Evolutionary conservation across 176 grass and related monocot species (phyloP).

Genomic region (Hsuehochloa calcarea): DNA sequence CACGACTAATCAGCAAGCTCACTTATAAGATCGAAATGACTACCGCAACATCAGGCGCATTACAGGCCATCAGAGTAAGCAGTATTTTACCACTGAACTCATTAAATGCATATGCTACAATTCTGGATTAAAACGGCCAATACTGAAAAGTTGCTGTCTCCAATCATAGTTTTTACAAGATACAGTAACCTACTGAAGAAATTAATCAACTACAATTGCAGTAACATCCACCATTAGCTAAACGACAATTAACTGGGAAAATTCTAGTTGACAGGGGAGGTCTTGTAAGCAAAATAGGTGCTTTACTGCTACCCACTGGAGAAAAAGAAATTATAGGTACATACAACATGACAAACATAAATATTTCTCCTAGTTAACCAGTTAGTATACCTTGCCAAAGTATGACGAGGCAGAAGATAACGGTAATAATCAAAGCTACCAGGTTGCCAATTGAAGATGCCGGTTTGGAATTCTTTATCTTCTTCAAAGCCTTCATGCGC

Average conservation of each 20-base stretch:
- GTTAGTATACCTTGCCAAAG: constrained; percentile 77
- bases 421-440: constrained; percentile 63
- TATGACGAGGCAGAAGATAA: constrained; percentile 73
- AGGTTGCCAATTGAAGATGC: constrained; percentile 46
- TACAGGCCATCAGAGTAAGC: neutral
- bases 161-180: neutral
- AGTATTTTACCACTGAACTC: neutral
- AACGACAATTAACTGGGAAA: neutral
- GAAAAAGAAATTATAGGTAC: neutral
- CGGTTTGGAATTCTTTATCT: constrained; percentile 65
- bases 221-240: neutral
- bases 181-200: neutral
- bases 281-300: neutral
- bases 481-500: constrained; percentile 68
- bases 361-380: neutral
- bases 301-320: neutral
- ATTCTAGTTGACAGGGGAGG: neutral
- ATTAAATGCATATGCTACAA: neutral
- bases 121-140: neutral
- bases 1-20: neutral
- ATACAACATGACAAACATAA: neutral
- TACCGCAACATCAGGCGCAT: neutral
- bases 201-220: neutral
- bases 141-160: neutral
- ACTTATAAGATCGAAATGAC: neutral